phyloP scores from a whole-genome alignment of 495 filamentous ascomycete genomes.

The Friedmanniomyces endolithicus region DNA sequence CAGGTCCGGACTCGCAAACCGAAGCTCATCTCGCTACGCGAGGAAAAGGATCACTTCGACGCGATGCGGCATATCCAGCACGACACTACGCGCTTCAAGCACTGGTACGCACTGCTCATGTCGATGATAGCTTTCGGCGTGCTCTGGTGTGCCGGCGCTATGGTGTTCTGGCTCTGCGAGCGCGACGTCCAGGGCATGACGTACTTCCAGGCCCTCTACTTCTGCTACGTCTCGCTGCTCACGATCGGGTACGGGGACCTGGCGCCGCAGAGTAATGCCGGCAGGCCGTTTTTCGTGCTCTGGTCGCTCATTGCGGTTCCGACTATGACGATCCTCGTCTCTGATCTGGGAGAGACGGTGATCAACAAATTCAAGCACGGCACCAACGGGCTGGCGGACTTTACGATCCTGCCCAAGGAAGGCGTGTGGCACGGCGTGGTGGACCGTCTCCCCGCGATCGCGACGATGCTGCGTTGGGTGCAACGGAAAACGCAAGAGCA shows the following conservation, averaged over 20 bases:
- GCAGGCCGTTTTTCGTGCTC: slow-evolving; percentile 34
- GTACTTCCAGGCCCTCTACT: slow-evolving; percentile 36
- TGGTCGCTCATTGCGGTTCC: slow-evolving; percentile 47
- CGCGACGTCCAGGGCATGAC: slow-evolving; percentile 27
- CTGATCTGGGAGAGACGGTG: slow-evolving; percentile 51
- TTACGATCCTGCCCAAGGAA: slow-evolving; percentile 43
- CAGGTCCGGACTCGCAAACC: slow-evolving; percentile 18
- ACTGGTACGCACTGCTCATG: slow-evolving; percentile 29
- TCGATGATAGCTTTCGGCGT: slow-evolving; percentile 29
- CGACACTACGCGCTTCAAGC: slow-evolving; percentile 28
- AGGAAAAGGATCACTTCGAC: slow-evolving; percentile 35
- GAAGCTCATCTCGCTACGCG: slow-evolving; percentile 27
- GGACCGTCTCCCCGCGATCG: slow-evolving; percentile 33
- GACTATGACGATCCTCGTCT: slow-evolving; percentile 56
- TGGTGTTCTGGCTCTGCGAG: slow-evolving; percentile 34
- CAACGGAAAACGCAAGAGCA: slow-evolving; percentile 23
- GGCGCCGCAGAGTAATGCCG: slow-evolving; percentile 31
- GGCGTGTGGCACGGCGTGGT: slow-evolving; percentile 38
- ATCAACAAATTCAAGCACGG: slow-evolving; percentile 44
- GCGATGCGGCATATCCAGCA: slow-evolving; percentile 34
- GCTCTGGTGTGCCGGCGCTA: slow-evolving; percentile 34
- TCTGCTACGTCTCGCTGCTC: slow-evolving; percentile 34
- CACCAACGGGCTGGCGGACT: slow-evolving; percentile 43
- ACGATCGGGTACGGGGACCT: slow-evolving; percentile 36
- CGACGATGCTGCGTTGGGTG: slow-evolving; percentile 31